phyloP scores from a whole-genome alignment of 2,329 filamentous ascomycete genomes.

The Neoascochyta sp. region DNA sequence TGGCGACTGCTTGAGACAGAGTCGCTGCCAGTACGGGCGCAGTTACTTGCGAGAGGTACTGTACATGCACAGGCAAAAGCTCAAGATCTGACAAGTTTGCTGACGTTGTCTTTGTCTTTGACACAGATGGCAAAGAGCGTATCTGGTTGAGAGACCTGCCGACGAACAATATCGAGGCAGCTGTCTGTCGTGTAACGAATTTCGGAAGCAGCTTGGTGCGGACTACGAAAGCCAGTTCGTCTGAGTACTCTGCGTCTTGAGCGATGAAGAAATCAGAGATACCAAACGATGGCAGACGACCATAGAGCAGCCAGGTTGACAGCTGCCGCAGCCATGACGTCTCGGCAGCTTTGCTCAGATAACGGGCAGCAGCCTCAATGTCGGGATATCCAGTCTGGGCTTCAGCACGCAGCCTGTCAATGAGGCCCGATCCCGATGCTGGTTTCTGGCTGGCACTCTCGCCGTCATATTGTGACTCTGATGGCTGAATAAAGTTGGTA shows the following conservation, averaged over 20 bases:
- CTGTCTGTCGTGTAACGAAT: conserved; percentile 72
- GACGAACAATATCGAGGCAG: conserved; percentile 82
- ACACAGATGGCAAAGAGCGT: conserved; percentile 42
- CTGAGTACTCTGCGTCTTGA: conserved; percentile 31
- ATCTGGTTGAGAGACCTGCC: conserved; percentile 87
- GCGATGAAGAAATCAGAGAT: conserved; percentile 81
- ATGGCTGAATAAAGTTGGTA: conserved; percentile 62
- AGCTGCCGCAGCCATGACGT: conserved; percentile 88
- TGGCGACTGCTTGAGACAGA: conserved; percentile 68
- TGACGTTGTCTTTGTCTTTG: conserved; percentile 24
- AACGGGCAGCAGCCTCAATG: conserved; percentile 71
- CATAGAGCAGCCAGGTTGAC: conserved; percentile 87
- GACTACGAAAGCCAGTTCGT: conserved; percentile 29
- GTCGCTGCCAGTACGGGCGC: conserved; percentile 71
- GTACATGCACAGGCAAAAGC: conserved; percentile 65
- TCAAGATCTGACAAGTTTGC: conserved; percentile 49
- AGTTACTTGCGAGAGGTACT: conserved; percentile 62
- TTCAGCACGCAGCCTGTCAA: conserved; percentile 71
- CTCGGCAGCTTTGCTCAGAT: conserved; percentile 74
- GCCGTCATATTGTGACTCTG: conserved; percentile 12
- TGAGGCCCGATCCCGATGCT: conserved; percentile 68
- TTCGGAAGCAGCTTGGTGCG: conserved; percentile 62
- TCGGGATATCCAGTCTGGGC: conserved; percentile 85
- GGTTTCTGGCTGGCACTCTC: conserved; percentile 11
- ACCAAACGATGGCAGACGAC: conserved; percentile 72